These are phyloP conservation scores for Megacollybia marginata DNA, from an alignment of 768 basidiomycete species.

Conservation along the genomic window DNA sequence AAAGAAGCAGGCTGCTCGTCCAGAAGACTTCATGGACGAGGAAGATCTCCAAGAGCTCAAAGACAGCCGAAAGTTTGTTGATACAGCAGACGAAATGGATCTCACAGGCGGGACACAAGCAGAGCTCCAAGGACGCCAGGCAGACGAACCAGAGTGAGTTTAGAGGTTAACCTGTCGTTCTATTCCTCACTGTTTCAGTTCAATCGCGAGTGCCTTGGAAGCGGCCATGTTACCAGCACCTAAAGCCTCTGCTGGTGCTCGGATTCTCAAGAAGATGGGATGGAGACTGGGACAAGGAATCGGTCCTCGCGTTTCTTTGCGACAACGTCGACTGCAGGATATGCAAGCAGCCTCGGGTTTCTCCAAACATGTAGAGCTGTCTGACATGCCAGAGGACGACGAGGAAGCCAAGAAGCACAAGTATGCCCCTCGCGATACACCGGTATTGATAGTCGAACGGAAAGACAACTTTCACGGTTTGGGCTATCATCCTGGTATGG, in stretches of 20 bases:
- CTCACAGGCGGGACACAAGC: slow-evolving; percentile 49
- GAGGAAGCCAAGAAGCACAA: slow-evolving; percentile 83
- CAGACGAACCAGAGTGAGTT: slow-evolving; percentile 51
- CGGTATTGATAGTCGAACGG: slow-evolving; percentile 48
- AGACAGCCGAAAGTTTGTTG: slow-evolving; percentile 67
- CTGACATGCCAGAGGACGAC: slow-evolving; percentile 48
- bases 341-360: slow-evolving; percentile 32
- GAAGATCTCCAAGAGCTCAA: slow-evolving; percentile 85
- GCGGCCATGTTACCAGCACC: slow-evolving; percentile 65
- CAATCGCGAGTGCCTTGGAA: slow-evolving; percentile 55
- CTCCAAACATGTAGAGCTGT: slow-evolving; percentile 19
- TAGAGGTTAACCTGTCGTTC: neutral
- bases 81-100: slow-evolving; percentile 76
- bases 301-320: slow-evolving; percentile 78
- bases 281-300: slow-evolving; percentile 92
- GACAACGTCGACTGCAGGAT: slow-evolving; percentile 69
- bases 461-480: slow-evolving; percentile 80
- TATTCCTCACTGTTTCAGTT: slow-evolving; percentile 28
- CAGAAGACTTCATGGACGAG: slow-evolving; percentile 98
- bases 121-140: slow-evolving; percentile 26
- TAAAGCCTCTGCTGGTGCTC: slow-evolving; percentile 75
- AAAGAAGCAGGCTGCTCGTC: slow-evolving; percentile 50
- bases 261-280: slow-evolving; percentile 90
- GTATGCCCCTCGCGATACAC: slow-evolving; percentile 78
- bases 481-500: slow-evolving; percentile 65